Evolutionary conservation across 1,139 yeast genomes (phyloP), one percentile per base, ranked within the genome.

Genomic region (Chernovozyma sophiae-reginae): DNA sequence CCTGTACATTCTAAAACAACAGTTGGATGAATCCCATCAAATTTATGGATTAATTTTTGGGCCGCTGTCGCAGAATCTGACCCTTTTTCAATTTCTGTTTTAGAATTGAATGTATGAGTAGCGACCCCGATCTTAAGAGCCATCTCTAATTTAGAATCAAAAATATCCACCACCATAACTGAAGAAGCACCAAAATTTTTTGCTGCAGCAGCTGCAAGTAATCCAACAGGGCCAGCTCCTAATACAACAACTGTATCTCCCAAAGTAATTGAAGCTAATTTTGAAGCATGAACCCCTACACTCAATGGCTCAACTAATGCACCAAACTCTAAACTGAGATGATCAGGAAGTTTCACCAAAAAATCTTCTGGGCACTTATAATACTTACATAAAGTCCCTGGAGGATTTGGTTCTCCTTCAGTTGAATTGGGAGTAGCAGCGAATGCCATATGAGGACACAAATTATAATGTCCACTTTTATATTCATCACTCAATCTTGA

Each of bases 171-270:
- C 41, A 83, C 71, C 47, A 80, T 69, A 34, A 85, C 74, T 24
- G 75, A 72, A 26, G 81, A 66, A 5, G 96, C 95, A 26, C 97
- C 97, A 47, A 83, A 85, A 12, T 90, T 85, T 39, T 74, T 74
- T 16, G 94, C 95, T 25, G 81, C 82, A 30, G 84, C 77, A 25
- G 95, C 95, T 36, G 82, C 71, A 43, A 89, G 68, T 35, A 89
- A 63, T 26, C 97, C 97, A 43, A 89, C 92, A 8, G 97, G 96
- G 11, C 97, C 97, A 23, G 96, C 96, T 36, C 97, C 97, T 49
- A 85, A 83, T 4, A 89, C 84, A 29, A 81, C 80, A 19, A 82
- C 86, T 11, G 74, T 68, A 44, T 86, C 94, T 43, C 94, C 95
- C 46, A 84, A 78, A 31, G 64, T 70, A 39, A 85, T 67, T 24